These are phyloP conservation scores for Ceratobasidium theobromae DNA, from an alignment of 1,284 basidiomycete species.

Conservation along the genomic window DNA sequence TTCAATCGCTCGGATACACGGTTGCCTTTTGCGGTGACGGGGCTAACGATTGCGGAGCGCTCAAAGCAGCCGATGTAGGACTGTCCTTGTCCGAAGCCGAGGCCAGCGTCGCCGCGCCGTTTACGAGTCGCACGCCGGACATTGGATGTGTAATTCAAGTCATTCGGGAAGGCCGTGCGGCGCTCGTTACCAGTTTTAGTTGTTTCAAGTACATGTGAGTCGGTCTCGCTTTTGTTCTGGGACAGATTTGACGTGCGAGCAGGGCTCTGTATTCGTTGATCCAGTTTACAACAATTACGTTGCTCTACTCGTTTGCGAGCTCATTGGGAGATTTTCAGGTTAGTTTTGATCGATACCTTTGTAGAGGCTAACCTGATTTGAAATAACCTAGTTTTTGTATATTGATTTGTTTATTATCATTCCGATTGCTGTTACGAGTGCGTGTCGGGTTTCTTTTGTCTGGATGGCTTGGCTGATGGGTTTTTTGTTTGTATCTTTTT, in stretches of 20 bases:
- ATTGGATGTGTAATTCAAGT: slow-evolving; percentile 96
- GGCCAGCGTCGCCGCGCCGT: slow-evolving; percentile 98
- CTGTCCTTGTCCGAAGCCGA: slow-evolving; percentile 97
- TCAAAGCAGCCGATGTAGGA: slow-evolving; percentile 98
- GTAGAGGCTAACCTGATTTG: slow-evolving; percentile 20
- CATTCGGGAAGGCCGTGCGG: slow-evolving; percentile 93
- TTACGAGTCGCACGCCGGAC: slow-evolving; percentile 92
- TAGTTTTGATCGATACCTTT: slow-evolving; percentile 38
- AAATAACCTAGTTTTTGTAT: slow-evolving; percentile 76
- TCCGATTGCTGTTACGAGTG: slow-evolving; percentile 92
- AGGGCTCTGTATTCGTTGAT: slow-evolving; percentile 91
- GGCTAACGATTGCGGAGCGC: slow-evolving; percentile 97
- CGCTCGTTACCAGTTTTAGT: slow-evolving; percentile 95
- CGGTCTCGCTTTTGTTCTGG: background rate
- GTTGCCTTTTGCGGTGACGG: slow-evolving; percentile 99
- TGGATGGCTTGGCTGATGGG: background rate
- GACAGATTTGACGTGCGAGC: slow-evolving; percentile 8
- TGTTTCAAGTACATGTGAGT: slow-evolving; percentile 99
- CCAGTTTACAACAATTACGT: slow-evolving; percentile 80
- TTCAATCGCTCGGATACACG: slow-evolving; percentile 92
- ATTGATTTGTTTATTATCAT: slow-evolving; percentile 98
- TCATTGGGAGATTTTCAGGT: slow-evolving; percentile 96
- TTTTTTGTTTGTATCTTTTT: too few relatives aligned
- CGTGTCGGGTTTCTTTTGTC: slow-evolving; percentile 42
- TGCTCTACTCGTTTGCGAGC: slow-evolving; percentile 95